Base-by-base conservation (phyloP, 257 asterid species). In the Marsdenia floribunda region DNA sequence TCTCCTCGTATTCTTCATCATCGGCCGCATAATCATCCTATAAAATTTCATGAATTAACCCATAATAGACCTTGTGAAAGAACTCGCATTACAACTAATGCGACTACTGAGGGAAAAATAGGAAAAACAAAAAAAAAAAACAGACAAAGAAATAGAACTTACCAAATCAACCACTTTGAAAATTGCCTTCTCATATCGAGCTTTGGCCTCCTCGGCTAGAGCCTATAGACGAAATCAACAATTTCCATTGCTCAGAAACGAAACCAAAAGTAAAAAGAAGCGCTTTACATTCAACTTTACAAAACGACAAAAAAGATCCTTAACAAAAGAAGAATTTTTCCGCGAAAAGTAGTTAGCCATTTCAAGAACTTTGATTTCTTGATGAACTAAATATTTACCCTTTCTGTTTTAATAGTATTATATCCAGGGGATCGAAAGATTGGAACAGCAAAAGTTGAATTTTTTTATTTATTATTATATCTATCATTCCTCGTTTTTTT, bases 1-100 rank as follows among this genome's bases (percentile, higher is more conserved):
- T 95, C 83, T 84, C 93, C 87, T 91, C 97, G 70, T 95, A 95
- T 75, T 92, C 96, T 29, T 95, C 98, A 75, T 91, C 97, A 59
- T 95, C 99, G 7, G 96, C 95, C 1, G 98, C 99, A 82, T 92
- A 95, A 83, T 91, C 99, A 83, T 95, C 99, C 99, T 95, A 79
- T 12, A 69, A 29, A 57, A 19, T 63, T 75, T 67, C 24, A 58
- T 12, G 58, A 76, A 60, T 53, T 46, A 73, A 78, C 37, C 53
- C 74, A 75, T 57, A 57, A 78, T 71, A 58, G 82, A 64, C 8
- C 22, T 66, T 52, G 68, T 46, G 52, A 75, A 76, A n/a, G 38
- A 54, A 72, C 54, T 70, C 75, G 47, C 65, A 61, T 61, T 67
- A 40, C 49, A 6, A 1, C 49, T 1, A 7, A 44, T 44, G 49